phyloP scores from a whole-genome alignment of 345 rosid genomes.

The Anacardium occidentale region DNA sequence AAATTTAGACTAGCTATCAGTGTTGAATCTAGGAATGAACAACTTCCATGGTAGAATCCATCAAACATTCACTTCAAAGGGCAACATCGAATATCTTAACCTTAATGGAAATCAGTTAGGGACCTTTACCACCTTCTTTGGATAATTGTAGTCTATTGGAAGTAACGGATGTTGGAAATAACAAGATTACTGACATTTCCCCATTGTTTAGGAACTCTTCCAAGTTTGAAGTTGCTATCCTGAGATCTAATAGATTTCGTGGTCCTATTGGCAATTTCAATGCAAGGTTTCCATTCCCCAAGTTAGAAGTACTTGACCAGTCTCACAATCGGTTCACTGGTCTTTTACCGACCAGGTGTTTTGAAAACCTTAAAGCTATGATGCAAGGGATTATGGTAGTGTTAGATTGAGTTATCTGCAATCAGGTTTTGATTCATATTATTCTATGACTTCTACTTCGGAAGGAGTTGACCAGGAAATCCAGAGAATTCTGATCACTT shows the following conservation, averaged over 20 bases:
- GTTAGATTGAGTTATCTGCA: no score
- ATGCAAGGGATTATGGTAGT: neutral
- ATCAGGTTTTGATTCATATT: neutral
- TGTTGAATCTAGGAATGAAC: constrained; percentile 24
- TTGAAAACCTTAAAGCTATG: constrained; percentile 12
- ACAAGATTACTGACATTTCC: no score
- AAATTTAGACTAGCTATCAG: neutral
- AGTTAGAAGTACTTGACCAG: neutral
- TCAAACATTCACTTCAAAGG: neutral
- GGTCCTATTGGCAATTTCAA: neutral
- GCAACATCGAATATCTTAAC: neutral
- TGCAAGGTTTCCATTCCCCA: neutral
- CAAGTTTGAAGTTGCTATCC: constrained; percentile 1
- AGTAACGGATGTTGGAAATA: neutral
- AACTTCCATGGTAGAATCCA: constrained; percentile 18
- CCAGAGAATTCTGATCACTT: neutral
- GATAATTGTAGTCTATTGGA: neutral
- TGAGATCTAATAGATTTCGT: constrained; percentile 3
- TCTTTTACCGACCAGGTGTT: neutral
- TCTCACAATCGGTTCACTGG: constrained; percentile 14
- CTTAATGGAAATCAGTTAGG: constrained; percentile 9
- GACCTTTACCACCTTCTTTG: constrained; percentile 18
- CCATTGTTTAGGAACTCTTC: constrained; percentile 1
- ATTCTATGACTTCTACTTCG: neutral
- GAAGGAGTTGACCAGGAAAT: neutral